A percentile compares a stretch with the other conserved stretches of the same genome.
These are phyloP conservation scores for Helicostylum pulchrum DNA, from an alignment of 192 early-diverging fungal species.

Conservation along the genomic window DNA sequence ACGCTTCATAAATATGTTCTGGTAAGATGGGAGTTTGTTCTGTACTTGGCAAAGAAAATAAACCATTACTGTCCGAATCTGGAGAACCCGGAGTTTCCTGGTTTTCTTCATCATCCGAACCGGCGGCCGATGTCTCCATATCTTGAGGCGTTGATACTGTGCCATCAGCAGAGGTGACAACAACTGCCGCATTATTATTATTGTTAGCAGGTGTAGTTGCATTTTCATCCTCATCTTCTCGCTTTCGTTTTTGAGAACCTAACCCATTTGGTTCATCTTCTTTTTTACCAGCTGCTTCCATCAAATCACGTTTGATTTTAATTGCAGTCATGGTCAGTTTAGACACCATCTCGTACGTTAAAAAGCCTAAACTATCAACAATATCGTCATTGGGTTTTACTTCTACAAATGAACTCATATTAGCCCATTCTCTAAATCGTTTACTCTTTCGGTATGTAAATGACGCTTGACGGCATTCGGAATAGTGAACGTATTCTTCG, in stretches of 20 bases:
- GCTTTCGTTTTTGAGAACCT: slow-evolving; percentile 1
- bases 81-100: not conserved
- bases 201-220: not conserved
- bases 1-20: slow-evolving; percentile 92
- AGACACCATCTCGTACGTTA: slow-evolving; percentile 93
- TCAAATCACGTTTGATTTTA: slow-evolving; percentile 67
- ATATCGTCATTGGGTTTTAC: slow-evolving; percentile 91
- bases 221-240: slow-evolving; percentile 4
- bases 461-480: slow-evolving; percentile 96
- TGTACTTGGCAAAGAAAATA: slow-evolving; percentile 78
- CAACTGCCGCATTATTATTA: no score
- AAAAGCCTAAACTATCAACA: slow-evolving; percentile 94
- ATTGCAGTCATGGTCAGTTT: slow-evolving; percentile 87
- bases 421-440: slow-evolving; percentile 93
- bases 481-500: slow-evolving; percentile 98
- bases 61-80: slow-evolving; percentile 44
- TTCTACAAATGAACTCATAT: slow-evolving; percentile 85
- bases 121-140: not conserved
- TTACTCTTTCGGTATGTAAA: slow-evolving; percentile 95
- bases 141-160: not conserved
- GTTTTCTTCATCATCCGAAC: not conserved
- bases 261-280: slow-evolving; percentile 3
- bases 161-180: not conserved
- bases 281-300: slow-evolving; percentile 32
- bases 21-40: slow-evolving; percentile 81